Conservation (phyloP, 1,284 basidiomycete genomes). For the Heterobasidion irregulare region DNA sequence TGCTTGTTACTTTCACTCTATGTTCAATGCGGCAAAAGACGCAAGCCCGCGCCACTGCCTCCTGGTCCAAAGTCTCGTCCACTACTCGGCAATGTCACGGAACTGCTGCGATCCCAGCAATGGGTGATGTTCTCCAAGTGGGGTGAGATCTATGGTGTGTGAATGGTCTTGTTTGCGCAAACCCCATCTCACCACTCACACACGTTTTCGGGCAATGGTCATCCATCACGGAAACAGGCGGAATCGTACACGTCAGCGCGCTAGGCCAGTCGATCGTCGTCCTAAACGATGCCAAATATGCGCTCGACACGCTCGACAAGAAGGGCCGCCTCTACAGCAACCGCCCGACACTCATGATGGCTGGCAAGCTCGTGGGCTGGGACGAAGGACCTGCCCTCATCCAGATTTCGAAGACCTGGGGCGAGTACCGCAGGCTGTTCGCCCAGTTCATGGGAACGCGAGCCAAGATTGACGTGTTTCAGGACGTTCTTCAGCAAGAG, state of each 20-base stretch:
- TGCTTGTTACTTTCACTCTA: background rate
- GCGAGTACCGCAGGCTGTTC: background rate
- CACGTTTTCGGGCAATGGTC: background rate
- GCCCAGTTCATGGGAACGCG: background rate
- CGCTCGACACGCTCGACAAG: conserved; percentile 19
- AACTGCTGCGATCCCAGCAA: background rate
- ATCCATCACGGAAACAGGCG: conserved; percentile 11
- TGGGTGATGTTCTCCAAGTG: conserved; percentile 2
- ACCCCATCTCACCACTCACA: background rate
- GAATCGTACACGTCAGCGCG: conserved; percentile 13
- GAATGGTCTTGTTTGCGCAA: background rate
- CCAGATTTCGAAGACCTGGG: background rate
- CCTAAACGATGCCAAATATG: conserved; percentile 14
- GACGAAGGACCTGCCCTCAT: background rate
- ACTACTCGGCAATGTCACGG: conserved; percentile 5
- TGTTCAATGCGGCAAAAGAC: background rate
- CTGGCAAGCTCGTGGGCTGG: conserved; percentile 12
- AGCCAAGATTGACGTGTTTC: background rate
- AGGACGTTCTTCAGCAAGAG: background rate
- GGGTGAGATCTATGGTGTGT: conserved; percentile 26
- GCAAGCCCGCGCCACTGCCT: background rate
- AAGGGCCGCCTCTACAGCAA: conserved; percentile 17
- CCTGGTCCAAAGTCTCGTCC: conserved; percentile 6
- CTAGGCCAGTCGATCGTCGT: conserved; percentile 16
- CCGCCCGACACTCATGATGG: conserved; percentile 17